A percentile compares a stretch with the other conserved stretches of the same genome.
Conservation (phyloP, 2,329 filamentous ascomycete genomes). For the Teratosphaeria epicoccoides region DNA sequence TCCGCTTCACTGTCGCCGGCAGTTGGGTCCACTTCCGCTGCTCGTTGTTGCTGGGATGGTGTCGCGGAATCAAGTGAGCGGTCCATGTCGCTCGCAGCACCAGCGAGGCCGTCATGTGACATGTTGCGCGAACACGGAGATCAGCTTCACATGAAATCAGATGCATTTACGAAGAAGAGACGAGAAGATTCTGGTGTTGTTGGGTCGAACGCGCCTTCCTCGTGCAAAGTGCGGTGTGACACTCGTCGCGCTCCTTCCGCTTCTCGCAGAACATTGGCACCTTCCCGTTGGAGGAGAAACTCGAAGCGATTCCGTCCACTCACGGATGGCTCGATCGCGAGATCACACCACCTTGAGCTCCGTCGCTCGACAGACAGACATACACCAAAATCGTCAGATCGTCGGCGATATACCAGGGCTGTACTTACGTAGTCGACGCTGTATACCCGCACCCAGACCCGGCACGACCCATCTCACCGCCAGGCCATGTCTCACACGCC, state of each 20-base stretch:
- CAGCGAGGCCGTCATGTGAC: not conserved
- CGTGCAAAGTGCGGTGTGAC: not conserved
- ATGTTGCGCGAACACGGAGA: not conserved
- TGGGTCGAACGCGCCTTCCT: not conserved
- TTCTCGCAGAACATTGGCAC: not conserved
- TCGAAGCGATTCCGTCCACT: too few relatives aligned
- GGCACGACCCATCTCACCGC: not conserved
- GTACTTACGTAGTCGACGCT: not conserved
- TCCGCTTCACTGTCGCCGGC: not conserved
- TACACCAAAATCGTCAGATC: not conserved
- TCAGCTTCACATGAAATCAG: too few relatives aligned
- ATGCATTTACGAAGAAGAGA: not conserved
- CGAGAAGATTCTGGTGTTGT: not conserved
- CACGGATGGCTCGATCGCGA: not conserved
- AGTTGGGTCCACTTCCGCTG: too few relatives aligned
- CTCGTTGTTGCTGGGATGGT: not conserved
- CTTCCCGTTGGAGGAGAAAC: too few relatives aligned
- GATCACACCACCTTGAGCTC: not conserved
- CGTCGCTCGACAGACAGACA: not conserved
- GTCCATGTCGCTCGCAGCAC: not conserved
- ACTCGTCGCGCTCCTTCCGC: not conserved
- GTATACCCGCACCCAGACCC: not conserved
- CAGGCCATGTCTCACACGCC: constrained; percentile 1
- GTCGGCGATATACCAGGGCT: not conserved
- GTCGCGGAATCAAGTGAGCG: not conserved